Evolutionary conservation across 2,329 filamentous ascomycete genomes (phyloP).

Genomic region (Coniochaeta ligniaria): DNA sequence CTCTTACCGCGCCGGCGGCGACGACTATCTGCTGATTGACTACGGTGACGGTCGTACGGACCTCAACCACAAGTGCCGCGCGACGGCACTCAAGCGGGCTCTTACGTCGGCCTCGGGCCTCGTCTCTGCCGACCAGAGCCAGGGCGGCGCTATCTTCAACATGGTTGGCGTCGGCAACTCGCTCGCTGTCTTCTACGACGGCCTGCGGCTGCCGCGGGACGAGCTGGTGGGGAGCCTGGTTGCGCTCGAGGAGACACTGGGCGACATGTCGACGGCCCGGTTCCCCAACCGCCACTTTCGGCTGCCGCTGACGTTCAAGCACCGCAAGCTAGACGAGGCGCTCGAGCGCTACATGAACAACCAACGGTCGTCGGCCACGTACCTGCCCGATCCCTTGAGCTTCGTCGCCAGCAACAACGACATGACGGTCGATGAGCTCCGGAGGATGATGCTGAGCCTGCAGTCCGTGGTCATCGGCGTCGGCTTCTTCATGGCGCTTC

Average conservation of each 20-base stretch:
- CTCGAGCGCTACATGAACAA: constrained; percentile 20
- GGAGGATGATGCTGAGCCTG: constrained; percentile 7
- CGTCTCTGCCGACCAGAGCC: too few species aligned
- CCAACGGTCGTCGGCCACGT: constrained; percentile 17
- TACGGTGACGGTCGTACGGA: constrained; percentile 50
- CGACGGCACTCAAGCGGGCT: constrained; percentile 43
- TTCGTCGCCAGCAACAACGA: constrained; percentile 26
- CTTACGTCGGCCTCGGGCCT: constrained; percentile 15
- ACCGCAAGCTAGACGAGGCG: constrained; percentile 15
- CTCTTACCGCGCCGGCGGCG: constrained; percentile 33
- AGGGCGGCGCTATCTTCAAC: constrained; percentile 15
- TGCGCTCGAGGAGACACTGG: constrained; percentile 27
- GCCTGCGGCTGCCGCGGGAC: constrained; percentile 26
- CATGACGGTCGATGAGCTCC: constrained; percentile 12
- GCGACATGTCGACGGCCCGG: constrained; percentile 28
- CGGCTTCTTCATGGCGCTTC: not conserved
- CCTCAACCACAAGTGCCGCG: constrained; percentile 48
- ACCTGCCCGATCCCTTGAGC: constrained; percentile 21
- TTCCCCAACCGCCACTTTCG: constrained; percentile 35
- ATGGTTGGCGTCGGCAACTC: constrained; percentile 42
- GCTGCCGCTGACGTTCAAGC: constrained; percentile 34
- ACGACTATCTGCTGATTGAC: constrained; percentile 49
- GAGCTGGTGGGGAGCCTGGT: constrained; percentile 27
- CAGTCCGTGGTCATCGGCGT: constrained; percentile 18
- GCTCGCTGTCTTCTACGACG: constrained; percentile 36